These are phyloP conservation scores for Cryphonectria radicalis DNA, from an alignment of 2,329 filamentous ascomycete genomes.

Conservation along the genomic window DNA sequence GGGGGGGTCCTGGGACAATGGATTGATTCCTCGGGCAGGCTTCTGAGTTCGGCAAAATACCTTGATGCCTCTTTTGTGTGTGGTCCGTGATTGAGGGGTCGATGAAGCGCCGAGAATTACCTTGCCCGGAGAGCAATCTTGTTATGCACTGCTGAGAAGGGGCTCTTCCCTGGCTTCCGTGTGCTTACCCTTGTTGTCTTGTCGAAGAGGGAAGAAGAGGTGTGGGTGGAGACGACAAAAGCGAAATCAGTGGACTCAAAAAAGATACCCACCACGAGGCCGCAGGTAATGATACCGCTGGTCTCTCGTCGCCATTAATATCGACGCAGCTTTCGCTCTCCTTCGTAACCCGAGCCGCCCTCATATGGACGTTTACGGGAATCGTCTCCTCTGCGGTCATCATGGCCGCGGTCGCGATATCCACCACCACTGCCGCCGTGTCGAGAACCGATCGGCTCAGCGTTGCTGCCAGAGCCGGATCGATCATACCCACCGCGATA, in stretches of 20 bases:
- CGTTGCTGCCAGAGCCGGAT: constrained; percentile 59
- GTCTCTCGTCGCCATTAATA: constrained; percentile 54
- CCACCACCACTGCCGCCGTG: constrained; percentile 48
- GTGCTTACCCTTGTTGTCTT: constrained; percentile 37
- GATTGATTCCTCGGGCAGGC: not conserved
- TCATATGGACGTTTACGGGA: constrained; percentile 74
- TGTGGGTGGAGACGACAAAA: constrained; percentile 32
- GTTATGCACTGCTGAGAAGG: constrained; percentile 6
- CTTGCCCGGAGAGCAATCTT: constrained; percentile 10
- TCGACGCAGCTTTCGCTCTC: constrained; percentile 69
- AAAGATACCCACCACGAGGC: constrained; percentile 55
- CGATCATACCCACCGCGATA: constrained; percentile 45
- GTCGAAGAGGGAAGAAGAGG: constrained; percentile 33
- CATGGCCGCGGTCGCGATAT: constrained; percentile 55
- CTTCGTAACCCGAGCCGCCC: constrained; percentile 74
- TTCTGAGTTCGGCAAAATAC: constrained; percentile 5
- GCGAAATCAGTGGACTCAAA: constrained; percentile 33
- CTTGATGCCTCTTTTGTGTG: not conserved
- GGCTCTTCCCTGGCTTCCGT: constrained; percentile 10
- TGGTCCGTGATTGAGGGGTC: not conserved
- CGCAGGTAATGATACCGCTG: constrained; percentile 36
- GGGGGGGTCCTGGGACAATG: not conserved
- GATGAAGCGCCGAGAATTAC: not conserved
- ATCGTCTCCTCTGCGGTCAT: constrained; percentile 54
- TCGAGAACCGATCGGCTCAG: constrained; percentile 31